Evolutionary conservation across 768 basidiomycete genomes (phyloP).

Genomic region (Tulasnella sp.): DNA sequence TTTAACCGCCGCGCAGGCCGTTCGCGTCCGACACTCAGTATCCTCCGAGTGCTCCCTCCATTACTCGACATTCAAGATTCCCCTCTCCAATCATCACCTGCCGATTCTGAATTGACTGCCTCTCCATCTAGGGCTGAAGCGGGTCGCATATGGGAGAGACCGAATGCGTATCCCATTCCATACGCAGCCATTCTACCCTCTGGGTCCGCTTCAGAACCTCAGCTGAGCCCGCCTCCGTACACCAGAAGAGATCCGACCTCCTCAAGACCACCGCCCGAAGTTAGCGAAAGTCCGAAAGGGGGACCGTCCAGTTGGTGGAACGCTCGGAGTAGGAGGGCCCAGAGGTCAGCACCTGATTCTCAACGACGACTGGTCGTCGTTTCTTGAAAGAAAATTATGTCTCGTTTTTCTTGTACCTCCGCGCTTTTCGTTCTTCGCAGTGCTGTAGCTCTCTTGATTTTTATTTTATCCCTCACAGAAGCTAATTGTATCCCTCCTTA

Average conservation of each 20-base stretch:
- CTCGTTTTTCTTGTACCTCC: not conserved
- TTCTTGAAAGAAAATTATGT: not conserved
- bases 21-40: not conserved
- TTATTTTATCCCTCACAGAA: not conserved
- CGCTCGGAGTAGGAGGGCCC: not conserved
- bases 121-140: not conserved
- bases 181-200: not conserved
- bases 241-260: not conserved
- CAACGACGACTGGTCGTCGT: not conserved
- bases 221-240: not conserved
- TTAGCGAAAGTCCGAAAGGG: not conserved
- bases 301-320: not conserved
- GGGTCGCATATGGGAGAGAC: not conserved
- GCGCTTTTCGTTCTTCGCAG: not conserved
- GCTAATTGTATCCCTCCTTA: not conserved
- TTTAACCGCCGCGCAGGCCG: not conserved
- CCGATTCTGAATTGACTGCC: not conserved
- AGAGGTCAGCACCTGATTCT: not conserved
- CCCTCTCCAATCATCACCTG: not conserved
- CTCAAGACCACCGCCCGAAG: not conserved
- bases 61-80: not conserved
- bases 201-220: not conserved
- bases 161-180: conserved; percentile 1
- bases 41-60: not conserved
- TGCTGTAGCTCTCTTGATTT: not conserved